These are phyloP conservation scores for Coelastrella sp. DNA, from an alignment of 139 green algal genomes.

Conservation along the genomic window DNA sequence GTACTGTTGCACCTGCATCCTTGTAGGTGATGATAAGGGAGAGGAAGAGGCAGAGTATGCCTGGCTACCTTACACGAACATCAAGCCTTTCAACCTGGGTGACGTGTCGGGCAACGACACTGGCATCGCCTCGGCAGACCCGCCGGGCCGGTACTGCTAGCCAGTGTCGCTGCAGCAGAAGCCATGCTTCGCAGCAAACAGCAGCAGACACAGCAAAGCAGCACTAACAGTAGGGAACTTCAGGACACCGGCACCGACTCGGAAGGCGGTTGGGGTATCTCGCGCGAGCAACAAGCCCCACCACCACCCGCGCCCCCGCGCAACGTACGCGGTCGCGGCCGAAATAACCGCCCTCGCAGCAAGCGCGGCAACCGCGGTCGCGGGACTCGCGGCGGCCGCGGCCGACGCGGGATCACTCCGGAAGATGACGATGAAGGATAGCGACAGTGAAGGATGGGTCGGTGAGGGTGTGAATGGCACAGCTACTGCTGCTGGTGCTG, in stretches of 20 bases:
- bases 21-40: conserved; percentile 56
- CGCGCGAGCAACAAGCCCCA: conserved; percentile 17
- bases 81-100: conserved; percentile 82
- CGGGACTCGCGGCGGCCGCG: conserved; percentile 14
- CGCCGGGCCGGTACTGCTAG: conserved; percentile 52
- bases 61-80: conserved; percentile 83
- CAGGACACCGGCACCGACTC: conserved; percentile 76
- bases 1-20: too few relatives aligned
- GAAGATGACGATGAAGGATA: conserved; percentile 68
- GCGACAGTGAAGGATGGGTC: conserved; percentile 63
- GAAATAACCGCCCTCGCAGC: conserved; percentile 48
- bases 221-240: neutral
- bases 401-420: conserved; percentile 42
- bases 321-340: conserved; percentile 2
- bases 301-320: conserved; percentile 15
- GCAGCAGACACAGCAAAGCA: too few relatives aligned
- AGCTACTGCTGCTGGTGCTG: too few relatives aligned
- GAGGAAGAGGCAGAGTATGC: conserved; percentile 93
- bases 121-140: neutral
- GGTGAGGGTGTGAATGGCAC: conserved; percentile 44
- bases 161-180: conserved; percentile 71
- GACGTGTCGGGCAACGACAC: conserved; percentile 57
- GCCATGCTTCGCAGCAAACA: conserved; percentile 45
- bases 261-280: conserved; percentile 77
- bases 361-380: conserved; percentile 50